Evolutionary conservation across 2,329 filamentous ascomycete genomes (phyloP).

Genomic region (Diaporthe caulivora): DNA sequence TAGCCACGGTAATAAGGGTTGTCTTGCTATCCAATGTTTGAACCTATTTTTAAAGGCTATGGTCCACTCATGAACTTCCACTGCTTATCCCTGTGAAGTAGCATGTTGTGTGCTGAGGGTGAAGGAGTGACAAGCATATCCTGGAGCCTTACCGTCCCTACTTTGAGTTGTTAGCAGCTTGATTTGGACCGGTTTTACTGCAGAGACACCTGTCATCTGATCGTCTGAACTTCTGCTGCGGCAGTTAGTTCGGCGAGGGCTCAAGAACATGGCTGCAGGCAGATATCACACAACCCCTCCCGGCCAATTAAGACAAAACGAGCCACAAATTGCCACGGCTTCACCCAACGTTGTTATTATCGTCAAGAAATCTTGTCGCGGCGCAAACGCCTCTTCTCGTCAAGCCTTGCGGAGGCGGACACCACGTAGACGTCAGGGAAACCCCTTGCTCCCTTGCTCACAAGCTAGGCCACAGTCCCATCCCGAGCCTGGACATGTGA

Average conservation of each 20-base stretch:
- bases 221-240: slow-evolving; percentile 22
- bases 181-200: neutral
- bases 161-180: neutral
- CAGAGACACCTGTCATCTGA: slow-evolving; percentile 15
- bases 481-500: slow-evolving; percentile 17
- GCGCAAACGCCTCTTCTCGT: neutral
- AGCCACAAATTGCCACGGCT: neutral
- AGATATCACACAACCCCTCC: neutral
- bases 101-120: neutral
- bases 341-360: neutral
- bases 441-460: neutral
- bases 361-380: neutral
- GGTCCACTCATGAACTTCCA: neutral
- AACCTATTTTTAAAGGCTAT: neutral
- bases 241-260: slow-evolving; percentile 1
- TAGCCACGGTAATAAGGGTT: neutral
- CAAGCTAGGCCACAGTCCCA: neutral
- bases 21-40: slow-evolving; percentile 2
- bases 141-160: slow-evolving; percentile 11
- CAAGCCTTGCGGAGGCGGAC: neutral
- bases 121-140: neutral
- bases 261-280: neutral
- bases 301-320: slow-evolving; percentile 10
- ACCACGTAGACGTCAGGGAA: neutral
- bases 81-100: neutral